Percentiles rank a stretch among this genome's conserved stretches.
These are phyloP conservation scores for Strigomonas galati DNA, from an alignment of 208 protist species.

Conservation along the genomic window DNA sequence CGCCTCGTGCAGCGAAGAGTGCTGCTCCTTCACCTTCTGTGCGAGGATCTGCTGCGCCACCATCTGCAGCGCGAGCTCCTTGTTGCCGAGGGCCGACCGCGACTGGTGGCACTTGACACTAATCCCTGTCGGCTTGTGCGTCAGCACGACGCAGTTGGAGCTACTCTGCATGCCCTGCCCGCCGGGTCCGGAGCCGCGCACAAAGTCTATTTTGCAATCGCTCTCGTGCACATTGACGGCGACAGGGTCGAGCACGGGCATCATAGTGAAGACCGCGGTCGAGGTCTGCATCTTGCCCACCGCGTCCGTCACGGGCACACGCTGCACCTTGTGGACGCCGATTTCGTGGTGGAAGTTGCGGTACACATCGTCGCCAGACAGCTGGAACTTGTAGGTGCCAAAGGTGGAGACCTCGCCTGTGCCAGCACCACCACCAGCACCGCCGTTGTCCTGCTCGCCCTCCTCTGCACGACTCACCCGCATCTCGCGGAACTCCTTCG, in stretches of 20 bases:
- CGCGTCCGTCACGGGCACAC: conserved; percentile 85
- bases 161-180: conserved; percentile 90
- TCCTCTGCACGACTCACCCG: conserved; percentile 16
- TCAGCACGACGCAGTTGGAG: conserved; percentile 85
- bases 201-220: conserved; percentile 87
- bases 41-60: conserved; percentile 79
- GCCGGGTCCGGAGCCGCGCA: conserved; percentile 82
- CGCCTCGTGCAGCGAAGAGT: conserved; percentile 65
- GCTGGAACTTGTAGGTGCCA: conserved; percentile 33
- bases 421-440: conserved; percentile 13
- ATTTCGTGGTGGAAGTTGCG: conserved; percentile 83
- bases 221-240: conserved; percentile 81
- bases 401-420: not conserved
- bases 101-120: conserved; percentile 89
- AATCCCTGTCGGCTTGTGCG: conserved; percentile 85
- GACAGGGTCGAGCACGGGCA: conserved; percentile 84
- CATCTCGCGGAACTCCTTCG: conserved; percentile 37
- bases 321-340: conserved; percentile 90
- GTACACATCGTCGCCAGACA: conserved; percentile 72
- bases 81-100: conserved; percentile 84
- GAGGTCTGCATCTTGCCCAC: conserved; percentile 90
- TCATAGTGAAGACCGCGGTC: conserved; percentile 83
- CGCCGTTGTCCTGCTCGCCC: conserved; percentile 9
- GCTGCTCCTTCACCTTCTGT: conserved; percentile 60
- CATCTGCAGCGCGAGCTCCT: conserved; percentile 84